Evolutionary conservation across 2,329 filamentous ascomycete species (phyloP), one percentile per base, ranked within the genome.

Genomic region (Malbranchea zuffiana): DNA sequence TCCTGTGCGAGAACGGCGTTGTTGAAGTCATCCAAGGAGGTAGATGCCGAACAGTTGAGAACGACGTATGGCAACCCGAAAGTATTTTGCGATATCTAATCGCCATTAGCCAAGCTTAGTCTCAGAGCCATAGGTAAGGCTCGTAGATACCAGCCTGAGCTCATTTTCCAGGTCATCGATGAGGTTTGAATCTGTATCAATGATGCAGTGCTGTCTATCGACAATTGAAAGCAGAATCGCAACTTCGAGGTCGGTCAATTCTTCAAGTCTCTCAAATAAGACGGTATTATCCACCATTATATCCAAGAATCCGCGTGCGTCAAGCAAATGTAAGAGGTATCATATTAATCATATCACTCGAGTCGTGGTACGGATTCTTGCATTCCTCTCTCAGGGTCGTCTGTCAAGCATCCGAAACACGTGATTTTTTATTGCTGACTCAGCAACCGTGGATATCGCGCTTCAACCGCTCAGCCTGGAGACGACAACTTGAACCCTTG

Each of bases 211-310:
- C 58, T 94, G 82, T 47, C 79, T 73, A 42, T 79, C 77, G 44
- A 86, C 71, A 35, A 96, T 72, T 54, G 81, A 87, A 34, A 95
- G 73, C 26, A 96, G 70, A 10, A 82, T 65, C 16, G 88, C 90
- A 42, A 96, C 74, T 62, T 95, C 87, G 26, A 95, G 70, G 63
- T 95, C 87, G 52, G 80, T 82, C 45, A 96, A 69, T 48, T 75
- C 72, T 53, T 87, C 81, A 49, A 92, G 73, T 58, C 80, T 80
- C 45, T 73, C 67, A 43, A 79, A 65, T 44, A 86, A 67, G 39
- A 62, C 60, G 52, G 72, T 67, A 63, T 74, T 66, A 57, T 72
- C 75, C 78, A 81, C 27, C 35, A 42, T 42, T 7, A n/a, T n/a
- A n/a, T n/a, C n/a, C n/a, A n/a, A n/a, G n/a, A n/a, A n/a, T n/a